These are phyloP conservation scores for Penicillium sp. DNA, from an alignment of 2,329 filamentous ascomycete genomes.

Conservation along the genomic window DNA sequence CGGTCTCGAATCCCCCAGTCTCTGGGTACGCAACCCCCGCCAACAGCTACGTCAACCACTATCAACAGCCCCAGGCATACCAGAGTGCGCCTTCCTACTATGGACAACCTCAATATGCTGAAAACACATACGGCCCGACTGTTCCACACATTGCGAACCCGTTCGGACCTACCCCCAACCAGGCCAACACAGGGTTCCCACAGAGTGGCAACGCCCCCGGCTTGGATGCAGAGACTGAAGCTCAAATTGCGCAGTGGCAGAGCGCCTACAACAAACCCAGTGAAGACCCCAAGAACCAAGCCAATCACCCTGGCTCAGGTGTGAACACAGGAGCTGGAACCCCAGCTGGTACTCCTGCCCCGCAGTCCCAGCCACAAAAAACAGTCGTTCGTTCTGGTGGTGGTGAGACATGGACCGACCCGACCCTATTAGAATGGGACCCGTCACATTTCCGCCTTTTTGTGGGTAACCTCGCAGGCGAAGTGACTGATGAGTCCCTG, in stretches of 20 bases:
- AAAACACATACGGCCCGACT: constrained; percentile 42
- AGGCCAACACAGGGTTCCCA: constrained; percentile 26
- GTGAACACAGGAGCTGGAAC: constrained; percentile 23
- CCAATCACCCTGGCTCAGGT: constrained; percentile 31
- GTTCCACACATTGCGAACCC: constrained; percentile 70
- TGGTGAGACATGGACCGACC: constrained; percentile 85
- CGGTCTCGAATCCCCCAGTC: constrained; percentile 32
- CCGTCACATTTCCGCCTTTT: constrained; percentile 89
- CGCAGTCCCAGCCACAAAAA: constrained; percentile 51
- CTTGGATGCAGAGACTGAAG: constrained; percentile 71
- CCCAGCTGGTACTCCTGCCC: constrained; percentile 39
- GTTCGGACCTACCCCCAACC: constrained; percentile 50
- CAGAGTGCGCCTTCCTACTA: constrained; percentile 38
- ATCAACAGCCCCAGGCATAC: constrained; percentile 33
- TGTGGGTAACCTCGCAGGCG: constrained; percentile 90
- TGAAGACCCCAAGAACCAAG: constrained; percentile 24
- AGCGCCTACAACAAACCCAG: constrained; percentile 63
- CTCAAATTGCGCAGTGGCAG: constrained; percentile 90
- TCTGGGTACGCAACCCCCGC: constrained; percentile 33
- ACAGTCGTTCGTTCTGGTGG: constrained; percentile 84
- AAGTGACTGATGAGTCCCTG: constrained; percentile 91
- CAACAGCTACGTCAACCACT: constrained; percentile 36
- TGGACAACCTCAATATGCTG: constrained; percentile 41
- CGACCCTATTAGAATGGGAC: constrained; percentile 87
- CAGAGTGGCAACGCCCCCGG: constrained; percentile 30